phyloP scores from a whole-genome alignment of 257 asterid genomes.

The Solanum virginianum region DNA sequence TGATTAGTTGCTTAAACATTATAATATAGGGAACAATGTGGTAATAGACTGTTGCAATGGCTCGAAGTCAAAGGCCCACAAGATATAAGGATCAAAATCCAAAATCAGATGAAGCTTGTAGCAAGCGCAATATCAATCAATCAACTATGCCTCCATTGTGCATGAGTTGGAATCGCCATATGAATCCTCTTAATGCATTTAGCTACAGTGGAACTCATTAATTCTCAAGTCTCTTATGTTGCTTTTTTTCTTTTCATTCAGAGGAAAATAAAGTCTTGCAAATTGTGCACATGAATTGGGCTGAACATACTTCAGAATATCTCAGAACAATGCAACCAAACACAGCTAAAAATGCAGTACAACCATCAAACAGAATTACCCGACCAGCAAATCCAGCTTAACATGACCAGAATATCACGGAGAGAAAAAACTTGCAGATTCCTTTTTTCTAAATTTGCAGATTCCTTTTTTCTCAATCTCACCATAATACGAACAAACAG shows the following conservation, averaged over 20 bases:
- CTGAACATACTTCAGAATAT: not conserved
- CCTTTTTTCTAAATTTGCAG: not conserved
- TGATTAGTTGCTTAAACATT: not conserved
- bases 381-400: not conserved
- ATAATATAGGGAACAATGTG: not conserved
- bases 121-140: not conserved
- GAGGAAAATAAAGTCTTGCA: not conserved
- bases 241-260: not conserved
- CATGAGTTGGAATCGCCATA: not conserved
- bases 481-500: not conserved
- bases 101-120: not conserved
- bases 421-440: not conserved
- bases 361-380: not conserved
- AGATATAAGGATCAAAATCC: not conserved
- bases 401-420: not conserved
- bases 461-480: not conserved
- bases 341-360: not conserved
- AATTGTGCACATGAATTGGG: not conserved
- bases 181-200: not conserved
- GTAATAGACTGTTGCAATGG: not conserved
- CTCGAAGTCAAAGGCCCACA: not conserved
- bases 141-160: not conserved
- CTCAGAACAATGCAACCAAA: not conserved
- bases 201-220: not conserved
- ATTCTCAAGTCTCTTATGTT: not conserved